Base-by-base conservation (phyloP, 306 rosid genomes). In the Castanea crenata region DNA sequence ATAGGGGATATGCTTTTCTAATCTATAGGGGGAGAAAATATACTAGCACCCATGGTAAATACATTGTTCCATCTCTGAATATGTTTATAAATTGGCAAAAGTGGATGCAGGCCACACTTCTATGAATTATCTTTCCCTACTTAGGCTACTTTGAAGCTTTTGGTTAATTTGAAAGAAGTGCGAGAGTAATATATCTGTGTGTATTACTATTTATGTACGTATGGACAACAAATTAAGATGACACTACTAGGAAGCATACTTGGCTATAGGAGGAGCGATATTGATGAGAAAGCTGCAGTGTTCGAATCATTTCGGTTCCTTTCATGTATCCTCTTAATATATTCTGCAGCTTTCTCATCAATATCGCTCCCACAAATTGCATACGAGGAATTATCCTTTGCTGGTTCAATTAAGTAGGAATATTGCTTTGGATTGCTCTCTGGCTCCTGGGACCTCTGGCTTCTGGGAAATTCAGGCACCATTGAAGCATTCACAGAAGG, bases 371-470 rank as follows among this genome's bases (percentile, higher is more conserved):
- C 73, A 2, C 59, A 23, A 19, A 10, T 74, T 34, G 6, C 20
- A 25, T 34, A 69, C 51, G 74, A 38, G 55, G 69, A 63, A 38
- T 29, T 77, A 19, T 76, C 82, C 71, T 81, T 65, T 51, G 15
- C 72, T 74, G 18, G 77, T 4, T 69, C 82, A 69, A 55, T 13
- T 4, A 71, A 27, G 76, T 70, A 68, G 23, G 80, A 82, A 55
- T 34, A 11, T 38, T 76, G 85, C 61, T 57, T 81, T 49, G 69
- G 23, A 27, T 9, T 55, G n/a, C 62, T 74, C 78, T 78, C 76
- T 55, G 80, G 79, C 71, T 77, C 79, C 29, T 75, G 85, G 11
- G 74, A 79, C 76, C 75, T 69, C 21, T 29, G 69, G 52, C 27
- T 81, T 58, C 73, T 67, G n/a, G 56, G 55, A 31, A 62, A 3